A percentile compares a stretch with the other conserved stretches of the same genome.
phyloP scores from a whole-genome alignment of 2,329 filamentous ascomycete species.

The Paecilomyces dactylethromorphus region DNA sequence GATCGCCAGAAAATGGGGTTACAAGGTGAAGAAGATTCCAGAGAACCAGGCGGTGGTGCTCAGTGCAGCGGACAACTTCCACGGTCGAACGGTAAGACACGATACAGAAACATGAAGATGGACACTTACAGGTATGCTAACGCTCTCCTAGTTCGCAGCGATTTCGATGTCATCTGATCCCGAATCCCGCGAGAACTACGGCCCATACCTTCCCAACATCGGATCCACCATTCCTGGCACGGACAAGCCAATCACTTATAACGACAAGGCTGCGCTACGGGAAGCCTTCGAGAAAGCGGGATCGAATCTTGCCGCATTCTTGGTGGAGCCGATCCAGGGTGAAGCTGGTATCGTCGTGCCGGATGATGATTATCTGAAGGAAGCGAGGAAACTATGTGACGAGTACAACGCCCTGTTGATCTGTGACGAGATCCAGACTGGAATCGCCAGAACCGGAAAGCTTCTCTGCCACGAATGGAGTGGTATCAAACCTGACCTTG shows the following conservation, averaged over 20 bases:
- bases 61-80: conserved; percentile 85
- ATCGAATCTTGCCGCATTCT: conserved; percentile 80
- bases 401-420: conserved; percentile 95
- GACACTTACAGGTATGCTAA: background rate
- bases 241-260: conserved; percentile 73
- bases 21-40: conserved; percentile 89
- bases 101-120: background rate
- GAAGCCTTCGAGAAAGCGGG: conserved; percentile 74
- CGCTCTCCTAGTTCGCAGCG: conserved; percentile 68
- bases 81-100: conserved; percentile 75
- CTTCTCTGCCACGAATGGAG: conserved; percentile 94
- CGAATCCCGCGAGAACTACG: conserved; percentile 94
- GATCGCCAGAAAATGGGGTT: conserved; percentile 94
- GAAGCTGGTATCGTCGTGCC: conserved; percentile 96
- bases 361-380: conserved; percentile 75
- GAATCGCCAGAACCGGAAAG: conserved; percentile 88
- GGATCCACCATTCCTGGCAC: conserved; percentile 72
- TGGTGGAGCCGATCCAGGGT: conserved; percentile 94
- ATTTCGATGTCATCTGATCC: conserved; percentile 94
- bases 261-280: conserved; percentile 74
- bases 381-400: conserved; percentile 78
- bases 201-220: conserved; percentile 86
- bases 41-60: conserved; percentile 79
- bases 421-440: conserved; percentile 97
- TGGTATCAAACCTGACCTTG: conserved; percentile 88